Percentiles rank a stretch among this genome's conserved stretches.
Conservation (phyloP, 305 asterid genomes). For the Fraxinus sp. region DNA sequence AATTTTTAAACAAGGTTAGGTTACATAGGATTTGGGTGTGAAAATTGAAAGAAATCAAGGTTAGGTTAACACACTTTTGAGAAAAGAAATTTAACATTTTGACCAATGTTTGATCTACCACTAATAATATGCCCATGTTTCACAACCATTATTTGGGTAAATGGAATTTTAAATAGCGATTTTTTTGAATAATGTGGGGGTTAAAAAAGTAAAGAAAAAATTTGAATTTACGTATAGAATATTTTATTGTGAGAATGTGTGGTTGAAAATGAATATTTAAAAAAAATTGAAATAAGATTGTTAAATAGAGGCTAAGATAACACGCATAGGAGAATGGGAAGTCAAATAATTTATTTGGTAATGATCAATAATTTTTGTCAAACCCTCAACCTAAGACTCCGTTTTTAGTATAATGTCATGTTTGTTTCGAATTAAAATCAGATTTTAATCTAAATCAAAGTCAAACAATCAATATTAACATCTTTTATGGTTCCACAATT, state of each 20-base stretch:
- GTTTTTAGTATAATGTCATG: not conserved
- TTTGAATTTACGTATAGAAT: too few relatives aligned
- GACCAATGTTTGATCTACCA: not conserved
- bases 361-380: not conserved
- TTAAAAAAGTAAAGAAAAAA: too few relatives aligned
- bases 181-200: too few relatives aligned
- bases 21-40: not conserved
- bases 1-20: not conserved
- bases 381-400: not conserved
- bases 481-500: too few relatives aligned
- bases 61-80: not conserved
- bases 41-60: not conserved
- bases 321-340: not conserved
- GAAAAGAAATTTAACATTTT: not conserved
- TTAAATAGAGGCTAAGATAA: not conserved
- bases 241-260: not conserved
- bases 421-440: too few relatives aligned
- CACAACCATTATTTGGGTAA: too few relatives aligned
- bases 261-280: too few relatives aligned
- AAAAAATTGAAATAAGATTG: not conserved
- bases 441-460: too few relatives aligned
- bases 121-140: not conserved
- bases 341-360: not conserved
- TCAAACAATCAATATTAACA: too few relatives aligned
- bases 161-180: too few relatives aligned